phyloP scores from a whole-genome alignment of 352 stramenopile species.

The Phytophthora litchii region DNA sequence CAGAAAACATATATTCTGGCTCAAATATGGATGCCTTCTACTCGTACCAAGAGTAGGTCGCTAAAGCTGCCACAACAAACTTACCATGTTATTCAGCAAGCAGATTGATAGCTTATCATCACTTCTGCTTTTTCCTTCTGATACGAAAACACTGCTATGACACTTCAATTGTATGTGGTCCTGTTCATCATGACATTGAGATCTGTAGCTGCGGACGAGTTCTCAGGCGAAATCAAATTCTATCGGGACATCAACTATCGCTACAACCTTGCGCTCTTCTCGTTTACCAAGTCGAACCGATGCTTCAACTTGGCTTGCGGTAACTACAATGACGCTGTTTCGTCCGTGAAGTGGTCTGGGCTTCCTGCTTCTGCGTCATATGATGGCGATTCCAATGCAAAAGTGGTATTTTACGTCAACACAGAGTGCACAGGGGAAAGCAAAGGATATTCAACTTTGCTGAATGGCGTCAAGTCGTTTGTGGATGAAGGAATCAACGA shows the following conservation, averaged over 20 bases:
- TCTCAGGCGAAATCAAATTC: slow-evolving; percentile 11
- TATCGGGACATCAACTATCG: slow-evolving; percentile 25
- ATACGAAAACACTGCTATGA: not conserved
- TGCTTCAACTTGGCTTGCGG: slow-evolving; percentile 26
- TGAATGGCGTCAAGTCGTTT: slow-evolving; percentile 2
- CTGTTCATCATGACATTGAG: not conserved
- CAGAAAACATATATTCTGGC: too few relatives aligned
- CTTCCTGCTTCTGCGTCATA: slow-evolving; percentile 12
- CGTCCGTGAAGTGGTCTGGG: slow-evolving; percentile 24
- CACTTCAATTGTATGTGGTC: not conserved
- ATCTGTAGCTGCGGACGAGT: not conserved
- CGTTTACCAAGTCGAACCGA: slow-evolving; percentile 17
- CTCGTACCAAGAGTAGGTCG: not conserved
- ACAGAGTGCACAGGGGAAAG: slow-evolving; percentile 15
- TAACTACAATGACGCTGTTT: slow-evolving; percentile 15
- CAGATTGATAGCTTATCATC: not conserved
- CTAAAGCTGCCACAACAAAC: not conserved
- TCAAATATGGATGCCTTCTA: too few relatives aligned
- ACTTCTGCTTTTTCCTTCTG: slow-evolving; percentile 6
- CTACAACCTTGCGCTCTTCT: slow-evolving; percentile 10
- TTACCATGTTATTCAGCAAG: not conserved
- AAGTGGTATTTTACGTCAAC: slow-evolving; percentile 21
- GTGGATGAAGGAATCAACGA: slow-evolving; percentile 21
- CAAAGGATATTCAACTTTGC: slow-evolving; percentile 16
- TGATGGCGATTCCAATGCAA: slow-evolving; percentile 3